A percentile compares a stretch with the other conserved stretches of the same genome.
Evolutionary conservation across 1,284 basidiomycete genomes (phyloP).

Genomic region (Ganoderma meredithae): DNA sequence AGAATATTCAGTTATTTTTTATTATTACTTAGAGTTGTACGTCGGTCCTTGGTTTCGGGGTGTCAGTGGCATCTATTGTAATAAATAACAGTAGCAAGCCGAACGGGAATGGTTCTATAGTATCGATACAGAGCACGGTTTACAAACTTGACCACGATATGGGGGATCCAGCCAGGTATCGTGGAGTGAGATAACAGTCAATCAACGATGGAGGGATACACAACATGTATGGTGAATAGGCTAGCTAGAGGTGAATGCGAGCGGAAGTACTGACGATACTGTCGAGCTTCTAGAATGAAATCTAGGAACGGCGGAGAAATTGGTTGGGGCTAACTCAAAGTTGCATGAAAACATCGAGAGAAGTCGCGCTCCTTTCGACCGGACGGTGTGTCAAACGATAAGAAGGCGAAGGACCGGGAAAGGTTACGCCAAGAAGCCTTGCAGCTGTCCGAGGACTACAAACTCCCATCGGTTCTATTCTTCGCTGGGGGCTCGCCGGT

Average conservation of each 20-base stretch:
- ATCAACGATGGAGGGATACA: neutral
- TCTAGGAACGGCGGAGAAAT: neutral
- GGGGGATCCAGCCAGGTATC: too few relatives aligned
- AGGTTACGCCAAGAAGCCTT: neutral
- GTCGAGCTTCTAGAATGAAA: neutral
- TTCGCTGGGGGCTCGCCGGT: conserved; percentile 38
- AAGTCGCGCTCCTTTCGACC: too few relatives aligned
- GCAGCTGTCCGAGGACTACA: neutral
- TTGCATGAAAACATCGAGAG: neutral
- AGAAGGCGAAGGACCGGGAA: neutral
- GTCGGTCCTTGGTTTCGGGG: too few relatives aligned
- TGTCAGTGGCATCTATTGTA: neutral
- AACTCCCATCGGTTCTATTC: neutral
- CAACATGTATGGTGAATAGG: neutral
- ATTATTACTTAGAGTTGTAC: too few relatives aligned
- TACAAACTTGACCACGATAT: too few relatives aligned
- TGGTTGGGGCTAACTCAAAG: neutral
- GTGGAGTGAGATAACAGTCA: neutral
- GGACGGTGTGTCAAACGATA: too few relatives aligned
- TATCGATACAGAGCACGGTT: neutral
- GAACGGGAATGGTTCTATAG: neutral
- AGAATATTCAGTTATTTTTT: too few relatives aligned
- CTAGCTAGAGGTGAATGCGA: neutral
- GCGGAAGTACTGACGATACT: too few relatives aligned
- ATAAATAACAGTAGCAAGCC: neutral